Base-by-base conservation (phyloP, 2,329 filamentous ascomycete genomes). In the Coniella vitis region DNA sequence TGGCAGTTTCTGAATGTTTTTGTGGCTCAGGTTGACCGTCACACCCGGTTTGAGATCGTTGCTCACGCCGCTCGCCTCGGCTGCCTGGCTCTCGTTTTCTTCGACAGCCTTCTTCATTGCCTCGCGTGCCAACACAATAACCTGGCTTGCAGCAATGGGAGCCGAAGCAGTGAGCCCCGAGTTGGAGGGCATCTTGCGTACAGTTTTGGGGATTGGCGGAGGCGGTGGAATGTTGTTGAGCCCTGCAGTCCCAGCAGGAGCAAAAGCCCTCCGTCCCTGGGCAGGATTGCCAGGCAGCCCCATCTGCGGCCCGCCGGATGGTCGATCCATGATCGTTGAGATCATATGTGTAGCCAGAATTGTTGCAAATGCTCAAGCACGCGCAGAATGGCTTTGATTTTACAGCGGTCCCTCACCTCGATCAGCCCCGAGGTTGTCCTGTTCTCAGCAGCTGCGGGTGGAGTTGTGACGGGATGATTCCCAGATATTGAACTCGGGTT, bases 11-110 rank as follows among this genome's bases (percentile, higher is more conserved):
- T 81, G 76, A 38, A 90, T 89, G 60, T 81, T 81, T 66, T 84
- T 85, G 59, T 86, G 81, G 64, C 86, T 87, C 55, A 90, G 67
- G 65, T 90, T 85, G 58, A 91, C 84, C 29, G 87, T 90, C 51
- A 89, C 79, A 51, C 87, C 86, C 1, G 83, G 80, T 61, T 83
- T 81, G 40, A 84, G 68, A 38, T 78, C 79, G 63, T 68, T 80
- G 61, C 74, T 80, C 55, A 79, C 73, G 53, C 75, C 73, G 53
- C 74, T 76, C 38, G 75, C 76, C 55, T 82, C 79, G 46, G 78
- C 77, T 7, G 74, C 77, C 62, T 85, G 81, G 43, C 72, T 78
- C 58, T 75, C 74, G 56, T 84, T 83, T 61, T 83, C 83, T 57
- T 82, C 75, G 50, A 84, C 69, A 47, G 84, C 84, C 58, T 73